Evolutionary conservation across 352 stramenopile species (phyloP).

Genomic region (Phytophthora colocasiae): DNA sequence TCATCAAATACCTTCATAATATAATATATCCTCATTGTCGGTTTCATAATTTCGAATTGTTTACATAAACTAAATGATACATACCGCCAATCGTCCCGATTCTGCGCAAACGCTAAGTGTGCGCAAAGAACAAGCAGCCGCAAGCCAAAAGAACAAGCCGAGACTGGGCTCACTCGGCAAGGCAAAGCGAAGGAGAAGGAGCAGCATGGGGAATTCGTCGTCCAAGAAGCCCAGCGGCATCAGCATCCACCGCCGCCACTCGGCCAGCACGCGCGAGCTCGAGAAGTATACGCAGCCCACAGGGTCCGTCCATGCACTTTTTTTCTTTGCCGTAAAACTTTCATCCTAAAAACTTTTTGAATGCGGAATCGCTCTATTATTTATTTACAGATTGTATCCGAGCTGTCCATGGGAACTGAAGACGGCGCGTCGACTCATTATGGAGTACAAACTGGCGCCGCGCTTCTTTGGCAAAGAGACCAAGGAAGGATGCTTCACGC

Average conservation of each 20-base stretch:
- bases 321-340: not conserved
- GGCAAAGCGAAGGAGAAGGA: conserved; percentile 17
- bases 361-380: not conserved
- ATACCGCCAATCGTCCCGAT: not conserved
- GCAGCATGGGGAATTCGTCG: conserved; percentile 73
- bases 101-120: conserved; percentile 23
- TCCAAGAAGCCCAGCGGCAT: conserved; percentile 39
- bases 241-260: conserved; percentile 25
- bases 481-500: conserved; percentile 66
- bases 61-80: not conserved
- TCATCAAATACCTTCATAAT: too few species aligned
- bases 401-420: conserved; percentile 82
- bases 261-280: conserved; percentile 56
- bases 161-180: conserved; percentile 30
- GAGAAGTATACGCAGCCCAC: conserved; percentile 74
- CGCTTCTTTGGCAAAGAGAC: conserved; percentile 69
- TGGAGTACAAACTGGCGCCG: conserved; percentile 78
- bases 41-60: too few species aligned
- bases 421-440: conserved; percentile 63
- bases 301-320: conserved; percentile 38
- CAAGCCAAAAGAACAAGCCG: not conserved
- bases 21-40: too few species aligned
- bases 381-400: conserved; percentile 63
- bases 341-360: not conserved
- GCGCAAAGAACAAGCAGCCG: conserved; percentile 14